phyloP scores from a whole-genome alignment of 2,329 filamentous ascomycete species.

The Penicillium sp. region DNA sequence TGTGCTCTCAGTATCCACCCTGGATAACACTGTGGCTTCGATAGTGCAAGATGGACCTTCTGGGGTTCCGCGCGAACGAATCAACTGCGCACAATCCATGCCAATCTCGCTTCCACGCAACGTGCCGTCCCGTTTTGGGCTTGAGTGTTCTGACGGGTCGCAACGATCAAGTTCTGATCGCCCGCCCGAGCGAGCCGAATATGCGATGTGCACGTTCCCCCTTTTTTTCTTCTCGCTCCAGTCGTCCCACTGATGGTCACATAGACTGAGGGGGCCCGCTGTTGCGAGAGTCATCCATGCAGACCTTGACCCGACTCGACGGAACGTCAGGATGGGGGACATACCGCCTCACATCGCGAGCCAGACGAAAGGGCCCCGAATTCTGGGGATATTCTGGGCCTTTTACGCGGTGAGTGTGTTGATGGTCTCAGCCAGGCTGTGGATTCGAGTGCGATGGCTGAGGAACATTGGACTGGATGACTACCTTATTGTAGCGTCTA shows the following conservation, averaged over 20 bases:
- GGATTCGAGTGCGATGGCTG: slow-evolving; percentile 36
- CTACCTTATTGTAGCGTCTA: slow-evolving; percentile 40
- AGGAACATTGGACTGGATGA: slow-evolving; percentile 44
- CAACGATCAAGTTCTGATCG: neutral
- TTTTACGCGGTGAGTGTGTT: slow-evolving; percentile 37
- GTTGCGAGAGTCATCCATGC: neutral
- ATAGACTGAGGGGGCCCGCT: neutral
- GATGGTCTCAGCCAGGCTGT: slow-evolving; percentile 41
- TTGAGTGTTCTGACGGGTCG: neutral
- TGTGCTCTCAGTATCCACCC: too few species aligned
- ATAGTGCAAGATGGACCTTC: too few species aligned
- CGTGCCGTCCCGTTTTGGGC: too few species aligned
- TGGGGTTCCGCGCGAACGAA: too few species aligned
- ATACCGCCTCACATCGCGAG: slow-evolving; percentile 6
- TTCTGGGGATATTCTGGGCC: slow-evolving; percentile 37
- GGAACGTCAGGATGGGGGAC: neutral
- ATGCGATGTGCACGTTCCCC: neutral
- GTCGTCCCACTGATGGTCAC: neutral
- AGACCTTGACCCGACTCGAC: neutral
- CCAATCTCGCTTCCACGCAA: too few species aligned
- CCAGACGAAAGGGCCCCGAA: slow-evolving; percentile 42
- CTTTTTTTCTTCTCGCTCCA: neutral
- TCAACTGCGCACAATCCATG: too few species aligned
- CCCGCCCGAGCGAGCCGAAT: neutral
- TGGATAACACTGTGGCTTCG: too few species aligned